Base-by-base conservation (phyloP, 176 grass and related monocot genomes). In the Leersia perrieri region DNA sequence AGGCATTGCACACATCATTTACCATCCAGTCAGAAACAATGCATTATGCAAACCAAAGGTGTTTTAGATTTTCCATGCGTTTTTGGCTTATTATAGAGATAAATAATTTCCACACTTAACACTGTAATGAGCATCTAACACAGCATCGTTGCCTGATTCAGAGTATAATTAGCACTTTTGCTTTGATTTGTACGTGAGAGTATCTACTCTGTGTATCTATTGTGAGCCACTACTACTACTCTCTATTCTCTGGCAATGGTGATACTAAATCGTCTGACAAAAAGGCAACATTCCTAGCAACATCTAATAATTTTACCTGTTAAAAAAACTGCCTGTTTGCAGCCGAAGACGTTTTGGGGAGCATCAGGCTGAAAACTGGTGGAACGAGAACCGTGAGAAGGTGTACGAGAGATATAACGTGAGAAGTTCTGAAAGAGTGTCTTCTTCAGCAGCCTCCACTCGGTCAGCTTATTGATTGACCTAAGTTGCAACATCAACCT, bases 341-440 rank as follows among this genome's bases (percentile, higher is more conserved):
- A 81, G 96, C 33, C 92, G 96, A 66, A 92, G 96, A 83, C 86
- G 90, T 72, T 98, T 98, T 86, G 90, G 92, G 44, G 96, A 98
- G 86, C 92, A 98, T 77, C 92, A 95, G 75, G 96, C 96, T 10
- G 96, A 98, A 67, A 72, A 87, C 41, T 98, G 96, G 96, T 98
- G 96, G 96, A 89, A 89, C 39, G 96, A 95, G 74, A 98, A 98
- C 72, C 90, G 92, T 29, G 88, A 95, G 64, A 95, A 91, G 57
- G 96, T 98, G 11, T 95, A 95, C 1, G 92, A 98, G 81, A 85
- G 71, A 31, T 98, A 98, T 75, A 94, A 95, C 26, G 87, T 98
- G 70, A 94, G 85, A 58, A 89, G 88, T 60, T 98, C 92, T 1
- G 96, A 98, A 38, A 84, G 92, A 22, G 90, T 88, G 10, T 95